Conservation (phyloP, 2,329 filamentous ascomycete species). For the Raffaelea ambrosiae region DNA sequence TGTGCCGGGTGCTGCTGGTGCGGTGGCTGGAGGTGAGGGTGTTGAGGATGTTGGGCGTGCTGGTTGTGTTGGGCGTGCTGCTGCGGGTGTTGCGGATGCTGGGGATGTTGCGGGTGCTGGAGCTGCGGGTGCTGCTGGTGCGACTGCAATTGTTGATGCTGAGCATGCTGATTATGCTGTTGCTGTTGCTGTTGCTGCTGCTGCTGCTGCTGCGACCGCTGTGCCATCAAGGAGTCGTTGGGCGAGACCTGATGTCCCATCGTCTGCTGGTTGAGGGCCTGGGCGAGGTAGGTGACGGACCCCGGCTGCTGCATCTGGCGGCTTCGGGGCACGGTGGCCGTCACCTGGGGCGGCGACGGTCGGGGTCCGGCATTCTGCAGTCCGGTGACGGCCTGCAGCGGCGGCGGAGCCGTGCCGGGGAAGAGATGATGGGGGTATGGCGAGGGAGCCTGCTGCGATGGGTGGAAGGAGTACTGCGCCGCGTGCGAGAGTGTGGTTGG, state of each 20-base stretch:
- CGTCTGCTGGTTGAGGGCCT: constrained; percentile 24
- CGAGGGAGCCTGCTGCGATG: constrained; percentile 38
- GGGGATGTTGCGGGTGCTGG: constrained; percentile 6
- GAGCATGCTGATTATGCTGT: constrained; percentile 12
- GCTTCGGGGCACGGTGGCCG: constrained; percentile 36
- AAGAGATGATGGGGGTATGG: constrained; percentile 47
- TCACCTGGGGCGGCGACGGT: constrained; percentile 36
- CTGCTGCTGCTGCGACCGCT: constrained; percentile 16
- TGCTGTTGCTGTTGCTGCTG: constrained; percentile 15
- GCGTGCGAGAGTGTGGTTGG: constrained; percentile 44
- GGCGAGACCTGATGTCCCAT: constrained; percentile 21
- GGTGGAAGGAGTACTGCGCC: constrained; percentile 39
- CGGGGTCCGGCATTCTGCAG: constrained; percentile 34
- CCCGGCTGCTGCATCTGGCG: constrained; percentile 35
- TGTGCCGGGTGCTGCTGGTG: constrained; percentile 15
- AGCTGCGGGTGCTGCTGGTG: constrained; percentile 8
- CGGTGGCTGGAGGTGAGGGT: constrained; percentile 13
- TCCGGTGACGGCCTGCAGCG: constrained; percentile 37
- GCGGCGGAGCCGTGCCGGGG: constrained; percentile 35
- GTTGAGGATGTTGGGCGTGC: constrained; percentile 6
- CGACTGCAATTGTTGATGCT: constrained; percentile 6
- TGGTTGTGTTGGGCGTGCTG: constrained; percentile 7
- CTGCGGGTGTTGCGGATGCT: constrained; percentile 3
- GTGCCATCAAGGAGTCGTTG: constrained; percentile 20
- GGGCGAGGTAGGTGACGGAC: constrained; percentile 23